A percentile compares a stretch with the other conserved stretches of the same genome.
Evolutionary conservation across 2,329 filamentous ascomycete genomes (phyloP).

Genomic region (Trichophaea hybrida): DNA sequence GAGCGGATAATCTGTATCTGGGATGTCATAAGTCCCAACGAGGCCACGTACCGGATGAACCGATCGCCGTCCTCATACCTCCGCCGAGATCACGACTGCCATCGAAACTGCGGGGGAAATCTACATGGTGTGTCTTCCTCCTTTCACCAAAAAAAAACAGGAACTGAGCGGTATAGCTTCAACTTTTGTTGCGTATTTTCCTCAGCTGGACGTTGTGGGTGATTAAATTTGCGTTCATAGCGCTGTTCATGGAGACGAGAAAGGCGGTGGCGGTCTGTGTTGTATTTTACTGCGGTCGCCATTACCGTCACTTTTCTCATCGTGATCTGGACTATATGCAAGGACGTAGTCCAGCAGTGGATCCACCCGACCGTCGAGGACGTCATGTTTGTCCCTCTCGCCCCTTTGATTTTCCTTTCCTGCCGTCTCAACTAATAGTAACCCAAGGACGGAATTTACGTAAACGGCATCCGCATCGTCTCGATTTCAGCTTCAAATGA

Average conservation of each 20-base stretch:
- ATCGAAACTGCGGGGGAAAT: not conserved
- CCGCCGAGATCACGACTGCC: not conserved
- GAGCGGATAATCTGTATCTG: not conserved
- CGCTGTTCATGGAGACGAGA: not conserved
- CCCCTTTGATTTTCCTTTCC: not conserved
- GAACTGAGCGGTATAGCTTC: not conserved
- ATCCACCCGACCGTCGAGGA: not conserved
- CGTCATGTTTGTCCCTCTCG: not conserved
- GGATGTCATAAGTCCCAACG: not conserved
- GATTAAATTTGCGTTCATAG: constrained; percentile 1
- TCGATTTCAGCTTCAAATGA: not conserved
- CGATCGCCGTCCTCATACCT: not conserved
- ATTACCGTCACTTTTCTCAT: not conserved
- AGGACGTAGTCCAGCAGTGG: not conserved
- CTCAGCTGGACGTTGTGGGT: not conserved
- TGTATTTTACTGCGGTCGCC: not conserved
- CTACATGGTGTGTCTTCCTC: not conserved
- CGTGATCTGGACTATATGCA: not conserved
- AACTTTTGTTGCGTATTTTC: not conserved
- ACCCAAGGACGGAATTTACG: not conserved
- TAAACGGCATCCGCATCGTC: not conserved
- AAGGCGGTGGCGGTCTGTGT: not conserved
- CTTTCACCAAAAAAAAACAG: not conserved
- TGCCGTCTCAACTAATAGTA: not conserved
- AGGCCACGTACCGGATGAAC: not conserved